Conservation (phyloP, 129 eudicot genomes). For the Helianthus annuus region HanXRQr2.0-SUNRISE NC_035437.2:35589102-35589601, state of each 20-base stretch:
- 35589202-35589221: background rate
- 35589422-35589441: constrained; percentile 14
- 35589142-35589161: constrained; percentile 89
- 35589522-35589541: constrained; percentile 75
- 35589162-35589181: constrained; percentile 61
- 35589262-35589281: background rate
- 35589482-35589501: constrained; percentile 19
- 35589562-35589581: constrained; percentile 92
- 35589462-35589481: constrained; percentile 3
- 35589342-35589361: too few relatives aligned
- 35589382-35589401: too few relatives aligned
- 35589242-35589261: constrained; percentile 1
- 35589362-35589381: too few relatives aligned
- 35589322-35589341: too few relatives aligned
- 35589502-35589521: constrained; percentile 87
- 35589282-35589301: too few relatives aligned
- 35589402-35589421: constrained; percentile 26
- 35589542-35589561: constrained; percentile 93
- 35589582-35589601: constrained; percentile 6
- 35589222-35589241: background rate
- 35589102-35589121: constrained; percentile 96
- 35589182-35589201: constrained; percentile 51
- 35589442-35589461: background rate
- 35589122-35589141: constrained; percentile 98
- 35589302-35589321: too few relatives aligned